phyloP scores from a whole-genome alignment of 768 basidiomycete species.

The Suillus weaverae region DNA sequence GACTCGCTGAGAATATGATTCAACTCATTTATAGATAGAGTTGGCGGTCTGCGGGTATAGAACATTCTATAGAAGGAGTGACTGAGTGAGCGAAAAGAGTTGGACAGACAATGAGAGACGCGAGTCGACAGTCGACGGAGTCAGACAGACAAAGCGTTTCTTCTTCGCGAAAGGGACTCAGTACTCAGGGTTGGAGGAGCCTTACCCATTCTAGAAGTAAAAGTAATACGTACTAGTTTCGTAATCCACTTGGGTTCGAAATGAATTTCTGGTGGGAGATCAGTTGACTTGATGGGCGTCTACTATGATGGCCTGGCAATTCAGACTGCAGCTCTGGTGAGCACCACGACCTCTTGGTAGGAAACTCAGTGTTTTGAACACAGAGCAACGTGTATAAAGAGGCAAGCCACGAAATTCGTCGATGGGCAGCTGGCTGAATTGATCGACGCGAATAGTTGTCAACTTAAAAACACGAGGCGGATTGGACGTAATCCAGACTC shows the following conservation, averaged over 20 bases:
- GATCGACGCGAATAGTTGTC: not conserved
- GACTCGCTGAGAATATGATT: slow-evolving; percentile 36
- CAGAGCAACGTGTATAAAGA: not conserved
- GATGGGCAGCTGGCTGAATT: no score
- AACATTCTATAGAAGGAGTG: slow-evolving; percentile 2
- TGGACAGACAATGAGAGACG: slow-evolving; percentile 1
- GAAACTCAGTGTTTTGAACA: not conserved
- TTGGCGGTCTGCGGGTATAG: slow-evolving; percentile 11
- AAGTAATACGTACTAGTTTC: not conserved
- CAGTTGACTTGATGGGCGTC: not conserved
- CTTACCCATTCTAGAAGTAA: not conserved
- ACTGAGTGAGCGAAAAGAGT: not conserved
- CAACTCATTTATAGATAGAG: slow-evolving; percentile 32
- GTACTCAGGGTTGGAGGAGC: slow-evolving; percentile 4
- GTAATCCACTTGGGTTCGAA: not conserved
- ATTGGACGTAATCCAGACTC: not conserved
- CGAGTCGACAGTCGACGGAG: not conserved
- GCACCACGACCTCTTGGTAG: not conserved
- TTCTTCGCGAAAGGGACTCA: no score
- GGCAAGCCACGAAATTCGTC: not conserved
- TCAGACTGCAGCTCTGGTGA: not conserved
- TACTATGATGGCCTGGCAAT: not conserved
- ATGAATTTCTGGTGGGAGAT: not conserved
- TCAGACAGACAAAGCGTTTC: not conserved
- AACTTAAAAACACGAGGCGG: not conserved